A percentile compares a stretch with the other conserved stretches of the same genome.
Conservation (phyloP, 257 asterid genomes). For the Gynochthodes officinalis region DNA sequence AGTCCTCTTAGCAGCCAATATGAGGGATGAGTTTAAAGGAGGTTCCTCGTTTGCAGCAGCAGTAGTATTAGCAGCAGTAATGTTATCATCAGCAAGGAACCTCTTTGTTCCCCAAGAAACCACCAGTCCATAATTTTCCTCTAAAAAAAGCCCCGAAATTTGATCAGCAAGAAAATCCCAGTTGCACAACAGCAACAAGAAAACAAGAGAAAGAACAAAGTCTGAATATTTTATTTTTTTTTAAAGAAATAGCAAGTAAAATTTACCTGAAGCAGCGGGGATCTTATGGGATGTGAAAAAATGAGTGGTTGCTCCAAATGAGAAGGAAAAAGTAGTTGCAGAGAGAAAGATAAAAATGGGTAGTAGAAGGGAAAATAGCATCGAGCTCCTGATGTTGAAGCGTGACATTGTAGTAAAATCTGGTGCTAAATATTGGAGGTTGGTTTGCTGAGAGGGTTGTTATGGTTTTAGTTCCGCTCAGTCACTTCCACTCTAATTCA, state of each 20-base stretch:
- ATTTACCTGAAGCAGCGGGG: conserved; percentile 37
- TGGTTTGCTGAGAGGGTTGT: not conserved
- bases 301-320: conserved; percentile 27
- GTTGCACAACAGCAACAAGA: not conserved
- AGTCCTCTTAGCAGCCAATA: conserved; percentile 73
- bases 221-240: no score
- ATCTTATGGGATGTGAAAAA: conserved; percentile 23
- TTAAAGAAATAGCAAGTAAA: not conserved
- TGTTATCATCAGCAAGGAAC: conserved; percentile 50
- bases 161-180: conserved; percentile 5
- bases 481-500: no score
- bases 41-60: conserved; percentile 30
- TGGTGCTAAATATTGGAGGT: not conserved
- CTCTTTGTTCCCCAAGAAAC: conserved; percentile 43
- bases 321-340: conserved; percentile 23
- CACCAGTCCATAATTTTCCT: conserved; percentile 23
- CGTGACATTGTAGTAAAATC: conserved; percentile 31
- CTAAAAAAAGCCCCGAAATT: conserved; percentile 30
- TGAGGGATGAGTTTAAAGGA: conserved; percentile 52
- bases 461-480: not conserved
- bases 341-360: conserved; percentile 27
- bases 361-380: conserved; percentile 24
- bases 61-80: not conserved
- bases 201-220: no score
- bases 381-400: not conserved